Percentiles rank a stretch among this genome's conserved stretches.
Conservation (phyloP, 208 protist genomes). For the Leishmania arabica region DNA sequence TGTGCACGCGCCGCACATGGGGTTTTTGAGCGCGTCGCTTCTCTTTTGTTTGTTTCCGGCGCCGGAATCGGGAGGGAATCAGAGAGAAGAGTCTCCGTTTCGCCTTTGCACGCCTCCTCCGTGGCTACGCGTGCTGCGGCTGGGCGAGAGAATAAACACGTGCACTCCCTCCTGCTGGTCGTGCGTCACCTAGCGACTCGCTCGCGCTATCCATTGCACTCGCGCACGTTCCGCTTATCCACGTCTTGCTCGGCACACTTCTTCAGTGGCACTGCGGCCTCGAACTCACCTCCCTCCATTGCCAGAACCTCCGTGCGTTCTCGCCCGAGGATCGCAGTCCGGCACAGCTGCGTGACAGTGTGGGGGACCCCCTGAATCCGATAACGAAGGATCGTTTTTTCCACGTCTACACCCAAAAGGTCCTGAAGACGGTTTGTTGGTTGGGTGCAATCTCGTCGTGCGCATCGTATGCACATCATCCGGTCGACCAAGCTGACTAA, state of each 20-base stretch:
- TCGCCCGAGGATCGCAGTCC: neutral
- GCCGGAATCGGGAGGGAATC: neutral
- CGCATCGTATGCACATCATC: too few relatives aligned
- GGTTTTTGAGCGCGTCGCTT: neutral
- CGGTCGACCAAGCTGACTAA: too few relatives aligned
- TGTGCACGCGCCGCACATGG: neutral
- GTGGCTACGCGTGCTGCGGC: neutral
- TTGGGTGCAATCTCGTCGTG: too few relatives aligned
- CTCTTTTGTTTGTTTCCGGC: neutral
- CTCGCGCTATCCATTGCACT: neutral
- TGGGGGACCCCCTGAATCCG: neutral
- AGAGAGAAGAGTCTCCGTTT: neutral
- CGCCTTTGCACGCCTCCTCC: neutral
- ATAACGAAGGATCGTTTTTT: neutral
- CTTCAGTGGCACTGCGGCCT: neutral
- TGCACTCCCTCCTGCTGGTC: neutral
- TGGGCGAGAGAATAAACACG: neutral
- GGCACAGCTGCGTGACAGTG: neutral
- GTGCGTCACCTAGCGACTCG: neutral
- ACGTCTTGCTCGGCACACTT: neutral
- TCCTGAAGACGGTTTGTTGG: too few relatives aligned
- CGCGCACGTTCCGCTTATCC: neutral
- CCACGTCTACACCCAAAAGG: too few relatives aligned
- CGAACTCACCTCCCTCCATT: neutral
- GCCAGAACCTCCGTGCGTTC: neutral